Percentiles rank a stretch among this genome's conserved stretches.
These are phyloP conservation scores for Fragaria nilgerrensis DNA, from an alignment of 306 rosid species.

Conservation along the genomic window DNA sequence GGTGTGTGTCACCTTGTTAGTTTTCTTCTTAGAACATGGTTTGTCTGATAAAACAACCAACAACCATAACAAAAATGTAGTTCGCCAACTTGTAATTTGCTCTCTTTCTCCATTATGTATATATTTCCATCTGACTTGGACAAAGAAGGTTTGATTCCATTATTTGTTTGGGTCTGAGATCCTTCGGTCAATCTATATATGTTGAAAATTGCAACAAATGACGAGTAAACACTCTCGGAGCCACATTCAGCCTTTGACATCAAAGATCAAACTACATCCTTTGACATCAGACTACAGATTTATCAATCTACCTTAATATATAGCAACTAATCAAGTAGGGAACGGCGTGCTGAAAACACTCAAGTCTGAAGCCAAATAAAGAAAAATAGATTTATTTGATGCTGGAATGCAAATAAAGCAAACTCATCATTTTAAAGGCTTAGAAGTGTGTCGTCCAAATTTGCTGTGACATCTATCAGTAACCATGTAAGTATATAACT, in stretches of 20 bases:
- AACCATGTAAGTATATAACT: neutral
- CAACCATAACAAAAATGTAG: neutral
- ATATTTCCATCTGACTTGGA: neutral
- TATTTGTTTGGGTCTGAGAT: neutral
- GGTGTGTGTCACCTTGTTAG: neutral
- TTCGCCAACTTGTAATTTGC: neutral
- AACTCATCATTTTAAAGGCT: neutral
- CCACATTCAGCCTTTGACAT: neutral
- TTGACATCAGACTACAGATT: neutral
- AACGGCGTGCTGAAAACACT: neutral
- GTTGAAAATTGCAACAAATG: neutral
- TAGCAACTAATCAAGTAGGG: neutral
- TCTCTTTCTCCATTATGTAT: neutral
- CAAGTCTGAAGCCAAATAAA: neutral
- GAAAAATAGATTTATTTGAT: neutral
- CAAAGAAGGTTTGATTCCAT: neutral
- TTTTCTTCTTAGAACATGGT: neutral
- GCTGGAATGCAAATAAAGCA: neutral
- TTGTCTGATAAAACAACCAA: neutral
- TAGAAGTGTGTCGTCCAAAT: neutral
- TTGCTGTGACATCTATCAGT: neutral
- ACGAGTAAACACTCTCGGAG: neutral
- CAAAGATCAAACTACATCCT: neutral
- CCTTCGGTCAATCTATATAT: neutral
- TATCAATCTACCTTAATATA: neutral